phyloP scores from a whole-genome alignment of 371 early-diverging fungal genomes.

The Chytridium lagenaria region DNA sequence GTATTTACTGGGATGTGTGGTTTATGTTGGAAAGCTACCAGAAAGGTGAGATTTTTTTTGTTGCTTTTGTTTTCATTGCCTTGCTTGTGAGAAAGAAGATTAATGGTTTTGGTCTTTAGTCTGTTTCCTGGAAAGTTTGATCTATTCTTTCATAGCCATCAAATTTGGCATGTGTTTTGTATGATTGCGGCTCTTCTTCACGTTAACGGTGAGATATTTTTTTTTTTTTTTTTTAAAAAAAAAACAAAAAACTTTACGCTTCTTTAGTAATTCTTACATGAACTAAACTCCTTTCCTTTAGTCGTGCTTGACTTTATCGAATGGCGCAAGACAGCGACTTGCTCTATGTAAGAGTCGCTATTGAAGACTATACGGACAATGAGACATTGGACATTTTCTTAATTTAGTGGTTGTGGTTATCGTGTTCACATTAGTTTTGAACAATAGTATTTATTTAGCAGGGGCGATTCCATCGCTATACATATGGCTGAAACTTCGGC shows the following conservation, averaged over 20 bases:
- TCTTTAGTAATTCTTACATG: not conserved
- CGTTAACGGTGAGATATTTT: slow-evolving; percentile 24
- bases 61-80: not conserved
- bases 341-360: slow-evolving; percentile 6
- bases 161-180: slow-evolving; percentile 77
- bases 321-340: not conserved
- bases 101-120: not conserved
- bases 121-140: slow-evolving; percentile 73
- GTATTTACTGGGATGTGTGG: slow-evolving; percentile 38
- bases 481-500: too few relatives aligned
- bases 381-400: too few relatives aligned
- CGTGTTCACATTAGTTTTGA: too few relatives aligned
- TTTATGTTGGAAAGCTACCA: slow-evolving; percentile 76
- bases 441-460: too few relatives aligned
- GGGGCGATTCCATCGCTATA: too few relatives aligned
- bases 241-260: not conserved
- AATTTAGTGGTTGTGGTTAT: too few relatives aligned
- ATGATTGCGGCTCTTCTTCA: slow-evolving; percentile 48
- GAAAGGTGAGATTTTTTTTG: slow-evolving; percentile 56
- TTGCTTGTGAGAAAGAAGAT: slow-evolving; percentile 22
- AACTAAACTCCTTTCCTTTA: not conserved
- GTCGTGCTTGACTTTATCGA: not conserved
- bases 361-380: too few relatives aligned
- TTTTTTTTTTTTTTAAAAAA: not conserved
- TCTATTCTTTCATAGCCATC: slow-evolving; percentile 75